Conservation (phyloP, 2,329 filamentous ascomycete species). For the Coleophoma crateriformis region DNA sequence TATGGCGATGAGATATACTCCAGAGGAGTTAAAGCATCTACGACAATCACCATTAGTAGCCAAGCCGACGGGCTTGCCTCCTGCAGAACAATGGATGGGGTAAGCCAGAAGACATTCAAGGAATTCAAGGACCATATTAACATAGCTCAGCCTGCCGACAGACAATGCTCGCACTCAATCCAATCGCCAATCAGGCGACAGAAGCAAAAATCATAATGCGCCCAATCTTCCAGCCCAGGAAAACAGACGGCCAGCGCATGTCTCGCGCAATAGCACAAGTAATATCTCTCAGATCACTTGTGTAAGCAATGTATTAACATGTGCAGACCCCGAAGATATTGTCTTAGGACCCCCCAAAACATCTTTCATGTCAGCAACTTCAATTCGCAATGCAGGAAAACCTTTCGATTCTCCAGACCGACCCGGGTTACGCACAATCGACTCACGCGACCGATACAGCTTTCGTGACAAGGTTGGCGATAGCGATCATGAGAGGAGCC, state of each 20-base stretch:
- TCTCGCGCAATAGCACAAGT: conserved; percentile 53
- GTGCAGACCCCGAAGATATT: conserved; percentile 68
- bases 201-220: conserved; percentile 33
- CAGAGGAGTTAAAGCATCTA: conserved; percentile 70
- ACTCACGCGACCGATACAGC: conserved; percentile 53
- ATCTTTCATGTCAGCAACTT: conserved; percentile 72
- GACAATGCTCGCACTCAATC: conserved; percentile 23
- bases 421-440: conserved; percentile 41
- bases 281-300: conserved; percentile 18
- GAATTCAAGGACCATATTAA: conserved; percentile 6
- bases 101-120: conserved; percentile 32
- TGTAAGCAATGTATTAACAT: conserved; percentile 10
- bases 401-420: conserved; percentile 36
- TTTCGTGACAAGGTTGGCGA: conserved; percentile 49
- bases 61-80: conserved; percentile 74
- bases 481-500: conserved; percentile 43
- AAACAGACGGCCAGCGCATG: conserved; percentile 45
- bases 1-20: conserved; percentile 53
- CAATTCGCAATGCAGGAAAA: conserved; percentile 36
- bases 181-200: conserved; percentile 38
- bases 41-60: conserved; percentile 77
- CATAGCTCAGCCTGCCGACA: conserved; percentile 19
- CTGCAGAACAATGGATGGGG: conserved; percentile 96
- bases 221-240: conserved; percentile 22
- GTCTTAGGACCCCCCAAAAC: conserved; percentile 80